These are phyloP conservation scores for Polytrichum formosum DNA, from an alignment of 225 moss, liverwort and hornwort species.

Conservation along the genomic window DNA sequence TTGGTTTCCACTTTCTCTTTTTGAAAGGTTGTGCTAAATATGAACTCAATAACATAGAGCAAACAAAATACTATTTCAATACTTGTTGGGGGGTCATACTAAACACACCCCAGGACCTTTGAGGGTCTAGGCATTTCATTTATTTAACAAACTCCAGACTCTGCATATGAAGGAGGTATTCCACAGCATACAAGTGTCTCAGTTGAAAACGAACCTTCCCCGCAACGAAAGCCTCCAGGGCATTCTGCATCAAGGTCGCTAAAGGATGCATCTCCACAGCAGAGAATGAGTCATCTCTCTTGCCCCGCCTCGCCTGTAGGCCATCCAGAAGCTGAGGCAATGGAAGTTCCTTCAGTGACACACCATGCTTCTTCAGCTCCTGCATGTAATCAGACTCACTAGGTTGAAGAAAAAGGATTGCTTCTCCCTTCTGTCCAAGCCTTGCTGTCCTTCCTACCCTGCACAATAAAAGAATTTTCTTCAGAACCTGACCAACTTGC, in stretches of 20 bases:
- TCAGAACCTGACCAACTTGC: no score
- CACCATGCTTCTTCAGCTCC: constrained; percentile 82
- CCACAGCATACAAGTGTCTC: neutral
- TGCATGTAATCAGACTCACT: constrained; percentile 80
- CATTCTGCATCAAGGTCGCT: constrained; percentile 81
- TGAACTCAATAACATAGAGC: no score
- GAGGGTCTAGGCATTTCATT: no score
- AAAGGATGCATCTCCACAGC: constrained; percentile 88
- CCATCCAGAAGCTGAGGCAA: constrained; percentile 65
- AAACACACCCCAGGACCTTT: no score
- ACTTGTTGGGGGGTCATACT: no score
- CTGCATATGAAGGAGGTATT: neutral
- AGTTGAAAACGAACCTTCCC: constrained; percentile 44
- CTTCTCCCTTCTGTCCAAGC: constrained; percentile 87
- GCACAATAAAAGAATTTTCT: neutral
- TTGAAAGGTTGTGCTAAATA: no score
- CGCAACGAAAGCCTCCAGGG: constrained; percentile 85
- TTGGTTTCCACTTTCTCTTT: no score
- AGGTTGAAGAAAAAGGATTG: constrained; percentile 88
- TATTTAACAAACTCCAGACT: no score
- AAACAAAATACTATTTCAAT: no score
- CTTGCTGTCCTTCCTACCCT: constrained; percentile 99
- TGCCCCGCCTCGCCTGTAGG: constrained; percentile 69
- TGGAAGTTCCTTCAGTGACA: constrained; percentile 71
- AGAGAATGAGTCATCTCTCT: constrained; percentile 38